phyloP scores from a whole-genome alignment of 148 eudicot genomes.

The Suaeda aralocaspica region DNA sequence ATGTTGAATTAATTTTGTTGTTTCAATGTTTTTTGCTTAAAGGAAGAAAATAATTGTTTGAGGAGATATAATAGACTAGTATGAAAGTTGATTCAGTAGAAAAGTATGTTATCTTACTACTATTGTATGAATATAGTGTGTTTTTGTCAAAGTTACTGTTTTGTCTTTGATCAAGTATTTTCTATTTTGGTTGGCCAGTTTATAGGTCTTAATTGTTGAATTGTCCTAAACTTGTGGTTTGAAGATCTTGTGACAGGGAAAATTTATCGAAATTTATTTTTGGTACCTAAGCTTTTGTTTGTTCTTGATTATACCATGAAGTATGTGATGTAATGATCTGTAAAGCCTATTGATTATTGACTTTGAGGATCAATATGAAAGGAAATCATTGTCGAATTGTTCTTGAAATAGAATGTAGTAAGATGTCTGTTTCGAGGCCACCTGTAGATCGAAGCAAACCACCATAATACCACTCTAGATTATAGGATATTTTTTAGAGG shows the following conservation, averaged over 20 bases:
- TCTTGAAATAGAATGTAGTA: neutral
- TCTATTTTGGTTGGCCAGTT: neutral
- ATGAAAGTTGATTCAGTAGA: neutral
- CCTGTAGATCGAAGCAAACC: neutral
- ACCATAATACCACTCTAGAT: neutral
- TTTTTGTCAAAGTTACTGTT: neutral
- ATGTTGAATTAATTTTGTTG: no score
- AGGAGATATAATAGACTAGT: neutral
- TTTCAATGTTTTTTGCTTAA: neutral
- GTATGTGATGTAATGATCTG: neutral
- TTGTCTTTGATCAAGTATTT: neutral
- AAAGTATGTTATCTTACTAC: neutral
- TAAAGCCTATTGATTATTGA: neutral
- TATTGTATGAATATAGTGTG: neutral
- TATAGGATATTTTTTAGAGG: neutral
- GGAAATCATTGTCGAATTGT: neutral
- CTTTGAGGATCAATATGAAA: neutral
- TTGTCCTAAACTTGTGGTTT: neutral
- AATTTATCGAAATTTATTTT: neutral
- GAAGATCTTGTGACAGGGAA: neutral
- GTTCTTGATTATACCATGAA: neutral
- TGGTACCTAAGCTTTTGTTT: neutral
- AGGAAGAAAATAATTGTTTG: neutral
- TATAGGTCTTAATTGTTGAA: neutral
- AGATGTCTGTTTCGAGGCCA: neutral